Conservation (phyloP, 805 yeast species). For the Teunomyces gatunensis region DNA sequence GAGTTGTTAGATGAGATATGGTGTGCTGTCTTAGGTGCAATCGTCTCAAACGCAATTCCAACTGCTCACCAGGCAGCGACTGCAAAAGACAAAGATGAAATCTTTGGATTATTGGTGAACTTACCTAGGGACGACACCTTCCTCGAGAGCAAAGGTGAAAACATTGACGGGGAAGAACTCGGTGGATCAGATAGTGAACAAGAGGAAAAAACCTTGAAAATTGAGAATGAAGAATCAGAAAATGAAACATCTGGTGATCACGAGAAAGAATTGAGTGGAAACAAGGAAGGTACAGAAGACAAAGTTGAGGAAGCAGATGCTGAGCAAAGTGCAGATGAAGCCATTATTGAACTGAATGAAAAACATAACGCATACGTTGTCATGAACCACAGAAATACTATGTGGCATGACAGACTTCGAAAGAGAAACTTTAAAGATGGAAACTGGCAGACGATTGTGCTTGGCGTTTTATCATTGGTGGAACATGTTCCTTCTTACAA, state of each 20-base stretch:
- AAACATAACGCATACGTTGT: slow-evolving; percentile 45
- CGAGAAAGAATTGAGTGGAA: slow-evolving; percentile 2
- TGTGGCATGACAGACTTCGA: slow-evolving; percentile 79
- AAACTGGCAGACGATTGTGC: slow-evolving; percentile 74
- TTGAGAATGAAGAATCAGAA: slow-evolving; percentile 23
- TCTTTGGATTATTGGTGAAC: slow-evolving; percentile 31
- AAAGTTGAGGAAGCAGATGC: slow-evolving; percentile 17
- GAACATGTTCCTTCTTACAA: slow-evolving; percentile 56
- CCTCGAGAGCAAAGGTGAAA: slow-evolving; percentile 24
- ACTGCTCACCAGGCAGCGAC: slow-evolving; percentile 25
- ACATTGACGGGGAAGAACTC: slow-evolving; percentile 21
- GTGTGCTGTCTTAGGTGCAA: slow-evolving; percentile 58
- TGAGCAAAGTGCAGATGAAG: slow-evolving; percentile 19
- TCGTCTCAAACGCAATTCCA: slow-evolving; percentile 43
- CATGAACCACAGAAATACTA: slow-evolving; percentile 54
- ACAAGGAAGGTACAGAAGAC: slow-evolving; percentile 15
- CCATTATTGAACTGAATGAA: slow-evolving; percentile 15
- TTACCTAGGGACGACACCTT: slow-evolving; percentile 28
- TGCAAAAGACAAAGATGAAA: slow-evolving; percentile 30
- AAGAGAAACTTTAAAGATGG: slow-evolving; percentile 79
- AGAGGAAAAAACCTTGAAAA: slow-evolving; percentile 16
- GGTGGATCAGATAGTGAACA: slow-evolving; percentile 22
- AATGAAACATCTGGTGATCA: slow-evolving; percentile 16
- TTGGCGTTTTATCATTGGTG: slow-evolving; percentile 67
- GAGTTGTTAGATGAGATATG: slow-evolving; percentile 62